Evolutionary conservation across 768 basidiomycete species (phyloP).

Genomic region (Suillus subaureus): DNA sequence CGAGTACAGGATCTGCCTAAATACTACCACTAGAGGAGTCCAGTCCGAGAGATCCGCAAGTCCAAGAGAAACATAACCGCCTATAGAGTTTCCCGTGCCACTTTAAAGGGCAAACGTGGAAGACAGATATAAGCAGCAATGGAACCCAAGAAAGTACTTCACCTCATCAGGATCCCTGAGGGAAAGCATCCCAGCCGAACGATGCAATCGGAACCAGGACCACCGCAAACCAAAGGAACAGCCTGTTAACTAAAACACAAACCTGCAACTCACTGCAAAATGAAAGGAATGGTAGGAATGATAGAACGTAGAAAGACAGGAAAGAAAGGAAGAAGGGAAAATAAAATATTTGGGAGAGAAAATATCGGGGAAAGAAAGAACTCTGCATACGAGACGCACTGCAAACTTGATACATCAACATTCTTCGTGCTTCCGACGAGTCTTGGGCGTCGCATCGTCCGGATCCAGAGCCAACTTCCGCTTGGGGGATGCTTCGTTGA

Average conservation of each 20-base stretch:
- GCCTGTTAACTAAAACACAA: not conserved
- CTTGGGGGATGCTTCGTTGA: not conserved
- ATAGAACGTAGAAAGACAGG: not conserved
- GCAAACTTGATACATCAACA: constrained; percentile 1
- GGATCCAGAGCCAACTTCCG: not conserved
- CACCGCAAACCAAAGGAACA: constrained; percentile 3
- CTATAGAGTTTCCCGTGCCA: constrained; percentile 1
- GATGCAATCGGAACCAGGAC: constrained; percentile 3
- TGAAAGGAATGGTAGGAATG: not conserved
- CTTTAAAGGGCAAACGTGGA: constrained; percentile 2
- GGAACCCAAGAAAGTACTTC: not conserved
- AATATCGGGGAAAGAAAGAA: no score
- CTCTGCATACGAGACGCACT: not conserved
- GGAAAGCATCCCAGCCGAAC: not conserved
- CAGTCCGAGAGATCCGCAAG: constrained; percentile 7
- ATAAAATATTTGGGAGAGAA: not conserved
- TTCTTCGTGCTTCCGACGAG: not conserved
- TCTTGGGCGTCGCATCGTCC: not conserved
- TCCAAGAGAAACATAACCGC: not conserved
- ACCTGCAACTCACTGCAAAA: not conserved
- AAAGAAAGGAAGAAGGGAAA: not conserved
- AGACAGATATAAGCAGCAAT: not conserved
- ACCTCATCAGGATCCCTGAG: constrained; percentile 1
- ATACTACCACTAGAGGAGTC: not conserved
- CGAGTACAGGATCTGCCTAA: not conserved